These are phyloP conservation scores for Epichloe sibirici DNA, from an alignment of 2,329 filamentous ascomycete species.

Conservation along the genomic window DNA sequence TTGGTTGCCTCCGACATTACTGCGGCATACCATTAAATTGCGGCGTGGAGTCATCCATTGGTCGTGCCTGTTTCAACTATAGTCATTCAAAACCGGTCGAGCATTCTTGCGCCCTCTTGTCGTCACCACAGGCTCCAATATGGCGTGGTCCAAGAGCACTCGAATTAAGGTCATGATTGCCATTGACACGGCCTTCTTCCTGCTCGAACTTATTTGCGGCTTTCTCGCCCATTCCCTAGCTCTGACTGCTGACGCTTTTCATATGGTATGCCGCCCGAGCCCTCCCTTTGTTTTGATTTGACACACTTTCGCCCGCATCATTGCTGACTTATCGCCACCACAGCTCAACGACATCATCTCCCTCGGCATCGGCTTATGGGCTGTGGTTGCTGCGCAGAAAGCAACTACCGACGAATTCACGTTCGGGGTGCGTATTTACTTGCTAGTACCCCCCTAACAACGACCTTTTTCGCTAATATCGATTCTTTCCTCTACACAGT, in stretches of 20 bases:
- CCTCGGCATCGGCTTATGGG: constrained; percentile 84
- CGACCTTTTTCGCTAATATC: constrained; percentile 11
- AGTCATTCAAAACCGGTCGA: neutral
- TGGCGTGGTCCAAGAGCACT: constrained; percentile 86
- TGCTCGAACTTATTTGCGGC: constrained; percentile 76
- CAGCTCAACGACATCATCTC: constrained; percentile 96
- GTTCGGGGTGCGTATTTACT: constrained; percentile 58
- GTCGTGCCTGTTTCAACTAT: neutral
- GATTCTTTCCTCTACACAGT: constrained; percentile 36
- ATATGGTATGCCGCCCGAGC: constrained; percentile 55
- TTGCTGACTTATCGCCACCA: neutral
- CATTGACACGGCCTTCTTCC: constrained; percentile 82
- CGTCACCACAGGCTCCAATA: constrained; percentile 24
- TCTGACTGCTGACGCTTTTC: constrained; percentile 91
- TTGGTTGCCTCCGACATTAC: neutral
- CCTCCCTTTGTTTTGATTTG: neutral
- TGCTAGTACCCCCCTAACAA: neutral
- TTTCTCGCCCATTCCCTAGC: constrained; percentile 85
- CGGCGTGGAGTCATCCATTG: neutral
- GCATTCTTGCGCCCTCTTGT: neutral
- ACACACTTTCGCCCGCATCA: neutral
- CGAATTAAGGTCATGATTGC: constrained; percentile 86
- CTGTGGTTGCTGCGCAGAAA: constrained; percentile 76
- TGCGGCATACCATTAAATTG: neutral
- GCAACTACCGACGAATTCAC: constrained; percentile 86